Base-by-base conservation (phyloP, 106 monocot species). In the Chionographis japonica region DNA sequence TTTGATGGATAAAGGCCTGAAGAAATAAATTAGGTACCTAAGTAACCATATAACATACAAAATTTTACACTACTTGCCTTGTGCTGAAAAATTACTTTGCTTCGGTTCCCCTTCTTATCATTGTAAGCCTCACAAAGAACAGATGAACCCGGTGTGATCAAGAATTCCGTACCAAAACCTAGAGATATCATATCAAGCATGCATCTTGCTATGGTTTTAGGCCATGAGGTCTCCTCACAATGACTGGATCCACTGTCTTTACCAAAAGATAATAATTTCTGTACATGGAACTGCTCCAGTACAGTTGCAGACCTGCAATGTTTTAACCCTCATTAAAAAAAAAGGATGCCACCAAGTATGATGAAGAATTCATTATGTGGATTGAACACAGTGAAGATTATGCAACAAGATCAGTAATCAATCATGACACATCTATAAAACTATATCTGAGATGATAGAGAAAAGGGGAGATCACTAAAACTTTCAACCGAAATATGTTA, bases 51-150 rank as follows among this genome's bases (percentile, higher is more conserved):
- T 6, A 60, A 51, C 52, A 54, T 68, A 17, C 35, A 40, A 16
- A 50, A 66, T 19, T 68, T 58, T 13, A 74, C 17, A 54, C 15
- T 41, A 66, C 77, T 83, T 90, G 72, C 98, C 90, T 98, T 87
- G 39, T 90, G 92, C 15, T 80, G 79, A 61, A 92, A 86, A 27
- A 87, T 69, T 58, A 85, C 92, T 80, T 98, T 98, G 52, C 79
- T 69, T 64, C 92, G 84, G 53, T 73, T 67, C 6, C 72, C 75
- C 54, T 79, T 83, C 65, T 72, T 77, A 49, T 77, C 67, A 68
- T 90, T 61, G 36, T 85, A 90, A 12, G 74, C 46, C 61, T 98
- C 98, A 55, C 93, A 0, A 13, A 90, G 74, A 20, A 93, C 37
- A 56, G 85, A 88, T 39, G 87, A 77, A 51, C 77, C 70, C 8